Base-by-base conservation (phyloP, 208 protist genomes). In the Endotrypanum monterogeii region DNA sequence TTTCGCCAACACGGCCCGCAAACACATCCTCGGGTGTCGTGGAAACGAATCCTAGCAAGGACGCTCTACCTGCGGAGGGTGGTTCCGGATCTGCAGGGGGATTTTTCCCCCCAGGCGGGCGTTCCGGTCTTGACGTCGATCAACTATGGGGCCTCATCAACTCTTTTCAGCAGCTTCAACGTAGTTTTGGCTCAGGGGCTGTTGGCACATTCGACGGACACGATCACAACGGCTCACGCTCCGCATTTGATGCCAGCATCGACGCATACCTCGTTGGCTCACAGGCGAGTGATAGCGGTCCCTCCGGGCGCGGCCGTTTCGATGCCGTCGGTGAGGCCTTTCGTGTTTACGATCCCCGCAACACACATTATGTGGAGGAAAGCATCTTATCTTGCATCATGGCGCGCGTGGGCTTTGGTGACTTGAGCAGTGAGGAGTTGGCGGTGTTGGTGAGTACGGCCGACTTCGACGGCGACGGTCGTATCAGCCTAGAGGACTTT, bases 401-500 rank as follows among this genome's bases (percentile, higher is more conserved):
- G 94, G 82, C 84, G 1, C 86, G 92, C 14, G 89, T 96, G 51
- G 95, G 93, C 41, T 96, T 92, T 37, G 94, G 92, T 0, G 89
- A 96, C 46, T 83, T 98, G 46, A 92, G 79, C 23, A 66, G 83
- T 12, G 92, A 98, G 71, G 95, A 98, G 67, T 58, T 98, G 71
- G 73, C 83, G 50, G 74, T 98, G 50, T 79, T 98, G 52, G 87
- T 98, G 28, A 80, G 89, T 30, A 96, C 94, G n/a, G 96, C 97
- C 4, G 97, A 98, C 74, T 94, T 96, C 51, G 95, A 98, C 74
- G 84, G 86, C 20, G 96, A 98, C 84, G 96, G 96, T 8, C 93
- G 91, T 52, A 97, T 98, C 55, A 94, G 83, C 39, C 73, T 98
- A 0, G 88, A 97, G 28, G 96, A 98, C 79, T 98, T 98, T 66